Conservation (phyloP, 495 filamentous ascomycete species). For the Coniosporium apollinis region DNA sequence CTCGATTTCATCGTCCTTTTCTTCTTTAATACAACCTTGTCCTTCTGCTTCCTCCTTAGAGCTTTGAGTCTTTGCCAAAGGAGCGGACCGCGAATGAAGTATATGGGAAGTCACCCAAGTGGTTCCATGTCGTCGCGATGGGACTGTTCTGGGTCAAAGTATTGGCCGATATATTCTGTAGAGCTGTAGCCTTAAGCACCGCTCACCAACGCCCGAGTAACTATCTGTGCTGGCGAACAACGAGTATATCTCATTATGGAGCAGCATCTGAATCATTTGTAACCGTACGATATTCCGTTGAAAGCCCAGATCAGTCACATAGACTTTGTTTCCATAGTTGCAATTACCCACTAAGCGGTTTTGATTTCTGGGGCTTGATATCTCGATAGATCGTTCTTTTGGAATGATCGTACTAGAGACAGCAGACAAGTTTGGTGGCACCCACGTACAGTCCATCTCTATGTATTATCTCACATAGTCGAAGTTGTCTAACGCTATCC, state of each 20-base stretch:
- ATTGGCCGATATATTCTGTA: constrained; percentile 9
- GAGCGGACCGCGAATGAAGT: constrained; percentile 24
- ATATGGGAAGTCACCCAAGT: constrained; percentile 26
- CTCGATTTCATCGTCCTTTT: constrained; percentile 2
- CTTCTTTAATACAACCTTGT: constrained; percentile 9
- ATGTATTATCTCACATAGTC: too few relatives aligned
- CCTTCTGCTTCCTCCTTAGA: constrained; percentile 3
- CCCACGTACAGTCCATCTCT: too few relatives aligned
- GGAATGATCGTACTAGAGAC: constrained; percentile 21
- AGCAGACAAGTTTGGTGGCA: constrained; percentile 11
- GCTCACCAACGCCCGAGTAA: constrained; percentile 19
- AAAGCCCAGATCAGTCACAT: constrained; percentile 12
- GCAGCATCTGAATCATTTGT: background rate
- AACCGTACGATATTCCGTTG: constrained; percentile 3
- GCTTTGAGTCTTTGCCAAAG: constrained; percentile 22
- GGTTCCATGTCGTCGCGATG: constrained; percentile 26
- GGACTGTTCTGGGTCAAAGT: constrained; percentile 17
- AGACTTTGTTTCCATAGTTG: constrained; percentile 20
- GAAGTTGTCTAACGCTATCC: too few relatives aligned
- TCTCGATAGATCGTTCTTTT: constrained; percentile 23
- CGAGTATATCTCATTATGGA: constrained; percentile 2
- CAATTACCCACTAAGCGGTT: constrained; percentile 21
- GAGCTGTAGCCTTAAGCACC: background rate
- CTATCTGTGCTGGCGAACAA: constrained; percentile 20
- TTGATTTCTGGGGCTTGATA: constrained; percentile 26